A percentile compares a stretch with the other conserved stretches of the same genome.
Conservation (phyloP, 73 alveolate genomes). For the Uronychia setigera region DNA sequence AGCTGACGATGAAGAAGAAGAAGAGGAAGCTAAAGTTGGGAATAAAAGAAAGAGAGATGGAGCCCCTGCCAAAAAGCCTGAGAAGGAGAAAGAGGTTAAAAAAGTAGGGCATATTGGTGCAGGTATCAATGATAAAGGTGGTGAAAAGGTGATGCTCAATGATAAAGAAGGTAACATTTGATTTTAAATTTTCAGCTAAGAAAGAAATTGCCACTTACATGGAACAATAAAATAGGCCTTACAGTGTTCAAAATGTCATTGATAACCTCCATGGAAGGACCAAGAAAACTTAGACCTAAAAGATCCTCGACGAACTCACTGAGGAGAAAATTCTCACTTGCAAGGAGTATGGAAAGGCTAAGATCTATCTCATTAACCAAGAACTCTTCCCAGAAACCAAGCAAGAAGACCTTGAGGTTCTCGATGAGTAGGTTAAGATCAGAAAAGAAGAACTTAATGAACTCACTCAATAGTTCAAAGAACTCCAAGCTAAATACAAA, state of each 20-base stretch:
- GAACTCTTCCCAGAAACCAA: conserved; percentile 70
- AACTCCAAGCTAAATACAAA: conserved; percentile 66
- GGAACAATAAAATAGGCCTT: conserved; percentile 89
- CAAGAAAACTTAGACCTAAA: conserved; percentile 72
- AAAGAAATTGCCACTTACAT: conserved; percentile 80
- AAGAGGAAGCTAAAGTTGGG: conserved; percentile 49
- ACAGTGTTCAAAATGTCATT: conserved; percentile 72
- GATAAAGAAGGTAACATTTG: conserved; percentile 30
- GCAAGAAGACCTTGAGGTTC: conserved; percentile 71
- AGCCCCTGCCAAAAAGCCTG: conserved; percentile 40
- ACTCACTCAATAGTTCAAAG: conserved; percentile 61
- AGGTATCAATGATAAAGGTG: conserved; percentile 52
- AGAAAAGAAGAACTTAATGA: conserved; percentile 74
- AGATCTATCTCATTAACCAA: conserved; percentile 85
- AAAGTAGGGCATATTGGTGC: conserved; percentile 35
- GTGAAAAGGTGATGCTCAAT: conserved; percentile 66
- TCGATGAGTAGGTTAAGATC: conserved; percentile 77
- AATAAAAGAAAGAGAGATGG: conserved; percentile 41
- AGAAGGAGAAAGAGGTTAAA: conserved; percentile 23
- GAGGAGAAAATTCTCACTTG: conserved; percentile 74
- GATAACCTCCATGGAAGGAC: conserved; percentile 83
- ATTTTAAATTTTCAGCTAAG: conserved; percentile 39
- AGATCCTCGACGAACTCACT: conserved; percentile 80
- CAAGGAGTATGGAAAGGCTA: conserved; percentile 88
- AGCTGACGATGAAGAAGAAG: conserved; percentile 42